These are phyloP conservation scores for Microsporum audouinii DNA, from an alignment of 2,329 filamentous ascomycete species.

Conservation along the genomic window DNA sequence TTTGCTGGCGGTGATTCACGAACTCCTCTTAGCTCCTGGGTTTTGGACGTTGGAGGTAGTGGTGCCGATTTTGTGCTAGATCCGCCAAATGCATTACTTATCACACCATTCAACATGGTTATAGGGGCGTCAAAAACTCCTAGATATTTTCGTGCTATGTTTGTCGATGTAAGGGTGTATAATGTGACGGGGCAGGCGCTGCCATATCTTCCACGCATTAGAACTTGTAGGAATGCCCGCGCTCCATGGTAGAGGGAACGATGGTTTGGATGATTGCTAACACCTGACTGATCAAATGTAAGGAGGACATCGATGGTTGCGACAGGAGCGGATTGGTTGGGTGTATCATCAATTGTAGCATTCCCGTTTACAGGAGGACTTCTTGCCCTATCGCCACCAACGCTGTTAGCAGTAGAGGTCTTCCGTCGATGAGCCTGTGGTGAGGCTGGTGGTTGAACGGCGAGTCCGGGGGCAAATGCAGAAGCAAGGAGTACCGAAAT, in stretches of 20 bases:
- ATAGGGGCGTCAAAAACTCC: conserved; percentile 63
- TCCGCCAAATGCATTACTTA: conserved; percentile 22
- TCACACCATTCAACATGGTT: conserved; percentile 51
- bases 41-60: conserved; percentile 9
- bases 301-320: conserved; percentile 66
- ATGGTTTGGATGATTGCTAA: conserved; percentile 90
- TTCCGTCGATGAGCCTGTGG: conserved; percentile 17
- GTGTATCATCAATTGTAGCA: conserved; percentile 7
- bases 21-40: conserved; percentile 3
- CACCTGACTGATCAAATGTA: conserved; percentile 74
- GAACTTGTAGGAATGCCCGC: conserved; percentile 54
- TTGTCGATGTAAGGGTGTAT: conserved; percentile 69
- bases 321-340: conserved; percentile 34
- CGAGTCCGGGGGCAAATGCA: conserved; percentile 54
- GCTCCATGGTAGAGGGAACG: conserved; percentile 78
- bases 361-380: not conserved
- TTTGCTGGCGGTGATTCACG: conserved; percentile 10
- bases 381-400: conserved; percentile 12
- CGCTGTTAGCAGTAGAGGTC: conserved; percentile 30
- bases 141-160: conserved; percentile 67
- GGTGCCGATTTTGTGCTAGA: not conserved
- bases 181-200: conserved; percentile 65
- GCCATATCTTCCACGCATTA: conserved; percentile 53
- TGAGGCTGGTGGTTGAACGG: conserved; percentile 16
- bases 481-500: conserved; percentile 59